phyloP scores from a whole-genome alignment of 768 basidiomycete species.

The Leucocoprinus sp. region DNA sequence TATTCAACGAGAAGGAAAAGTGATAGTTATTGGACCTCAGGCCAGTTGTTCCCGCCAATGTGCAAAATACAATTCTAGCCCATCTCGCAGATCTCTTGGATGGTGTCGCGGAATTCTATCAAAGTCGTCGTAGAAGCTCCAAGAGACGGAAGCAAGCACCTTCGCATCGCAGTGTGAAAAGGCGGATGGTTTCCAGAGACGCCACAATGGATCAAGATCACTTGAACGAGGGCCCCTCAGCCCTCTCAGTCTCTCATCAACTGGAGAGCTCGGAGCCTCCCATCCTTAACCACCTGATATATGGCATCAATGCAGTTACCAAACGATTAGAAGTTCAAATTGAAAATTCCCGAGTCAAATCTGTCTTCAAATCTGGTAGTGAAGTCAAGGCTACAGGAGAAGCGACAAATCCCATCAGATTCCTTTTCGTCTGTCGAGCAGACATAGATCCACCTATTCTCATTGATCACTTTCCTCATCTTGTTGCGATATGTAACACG shows the following conservation, averaged over 20 bases:
- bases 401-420: slow-evolving; percentile 20
- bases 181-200: slow-evolving; percentile 1
- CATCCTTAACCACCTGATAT: slow-evolving; percentile 38
- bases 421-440: slow-evolving; percentile 63
- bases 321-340: slow-evolving; percentile 59
- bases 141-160: slow-evolving; percentile 32
- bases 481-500: slow-evolving; percentile 73
- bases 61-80: slow-evolving; percentile 55
- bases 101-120: slow-evolving; percentile 39
- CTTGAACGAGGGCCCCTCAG: neutral
- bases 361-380: slow-evolving; percentile 17
- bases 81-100: slow-evolving; percentile 41
- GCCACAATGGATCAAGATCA: slow-evolving; percentile 1
- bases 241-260: neutral
- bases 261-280: slow-evolving; percentile 16
- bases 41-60: slow-evolving; percentile 53
- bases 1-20: slow-evolving; percentile 5
- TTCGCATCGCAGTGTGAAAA: slow-evolving; percentile 15
- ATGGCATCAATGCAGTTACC: slow-evolving; percentile 81
- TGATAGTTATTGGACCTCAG: slow-evolving; percentile 24
- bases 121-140: slow-evolving; percentile 20
- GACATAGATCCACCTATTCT: slow-evolving; percentile 70
- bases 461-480: slow-evolving; percentile 66
- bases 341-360: slow-evolving; percentile 11
- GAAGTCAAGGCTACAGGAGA: slow-evolving; percentile 11